Percentiles rank a stretch among this genome's conserved stretches.
These are phyloP conservation scores for Fonsecaea multimorphosa DNA, from an alignment of 2,329 filamentous ascomycete genomes.

Conservation along the genomic window DNA sequence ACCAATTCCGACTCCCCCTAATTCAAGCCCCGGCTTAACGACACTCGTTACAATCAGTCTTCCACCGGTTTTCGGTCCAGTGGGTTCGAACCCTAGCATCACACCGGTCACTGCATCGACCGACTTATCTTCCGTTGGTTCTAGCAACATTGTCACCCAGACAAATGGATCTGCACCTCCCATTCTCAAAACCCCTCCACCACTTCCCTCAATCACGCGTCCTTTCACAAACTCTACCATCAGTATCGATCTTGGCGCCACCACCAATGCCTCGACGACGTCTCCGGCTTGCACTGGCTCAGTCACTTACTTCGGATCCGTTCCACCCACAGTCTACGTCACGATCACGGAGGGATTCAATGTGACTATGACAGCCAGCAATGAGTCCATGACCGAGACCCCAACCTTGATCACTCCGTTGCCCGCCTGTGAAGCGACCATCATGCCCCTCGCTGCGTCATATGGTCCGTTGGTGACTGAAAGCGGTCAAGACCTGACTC, in stretches of 20 bases:
- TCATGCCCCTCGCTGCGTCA: conserved; percentile 26
- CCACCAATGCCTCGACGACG: conserved; percentile 15
- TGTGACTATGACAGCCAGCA: conserved; percentile 36
- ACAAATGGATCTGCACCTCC: conserved; percentile 2
- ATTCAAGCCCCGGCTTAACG: not conserved
- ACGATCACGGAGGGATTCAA: conserved; percentile 35
- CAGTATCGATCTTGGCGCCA: not conserved
- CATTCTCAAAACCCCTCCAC: conserved; percentile 9
- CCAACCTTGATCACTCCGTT: conserved; percentile 35
- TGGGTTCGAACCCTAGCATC: not conserved
- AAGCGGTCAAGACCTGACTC: not conserved
- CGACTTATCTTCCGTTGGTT: not conserved
- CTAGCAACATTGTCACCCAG: not conserved
- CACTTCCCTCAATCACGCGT: conserved; percentile 13
- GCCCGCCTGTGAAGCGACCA: conserved; percentile 31
- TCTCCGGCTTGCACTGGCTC: conserved; percentile 31
- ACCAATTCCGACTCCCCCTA: not conserved
- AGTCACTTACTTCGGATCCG: conserved; percentile 34
- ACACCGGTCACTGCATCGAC: not conserved
- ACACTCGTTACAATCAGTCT: not conserved
- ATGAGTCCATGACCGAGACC: conserved; percentile 29
- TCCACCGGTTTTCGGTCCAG: not conserved
- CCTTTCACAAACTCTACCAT: conserved; percentile 10
- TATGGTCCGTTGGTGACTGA: not conserved
- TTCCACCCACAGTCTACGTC: conserved; percentile 38